Evolutionary conservation across 305 asterid species (phyloP), one percentile per base, ranked within the genome.

Genomic region (Solanum chacoense): DNA sequence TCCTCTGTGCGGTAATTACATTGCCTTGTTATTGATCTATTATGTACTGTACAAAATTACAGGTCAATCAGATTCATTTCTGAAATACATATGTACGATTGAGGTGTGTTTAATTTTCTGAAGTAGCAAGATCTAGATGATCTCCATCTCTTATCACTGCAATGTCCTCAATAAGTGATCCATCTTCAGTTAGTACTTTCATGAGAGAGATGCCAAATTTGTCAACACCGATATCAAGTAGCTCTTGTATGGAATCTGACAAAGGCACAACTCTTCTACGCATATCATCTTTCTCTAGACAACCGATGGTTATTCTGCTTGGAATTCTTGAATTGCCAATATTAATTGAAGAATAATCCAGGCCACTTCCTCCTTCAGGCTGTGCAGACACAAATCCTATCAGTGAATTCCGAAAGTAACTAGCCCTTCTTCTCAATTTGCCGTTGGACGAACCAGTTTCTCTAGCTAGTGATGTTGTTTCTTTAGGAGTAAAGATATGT

Each of bases 371-470:
- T 10, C 45, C 45, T 38, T 38, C 13, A 38, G 45, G 45, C 45
- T 38, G 5, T 10, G 45, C 13, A 11, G 45, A 38, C 13, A 13
- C 45, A 38, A 38, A 38, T 36, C 71, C 71, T n/a, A 63, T 22
- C 72, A n/a, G 26, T 63, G 72, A 63, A 63, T 63, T 4, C 14
- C 0, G 14, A 63, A 0, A 63, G 72, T 0, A 63, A 63, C 0
- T 63, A 63, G 29, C 13, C 7, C 72, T 63, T 0, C 29, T 63
- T 63, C 29, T 63, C 29, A 9, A 45, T 50, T 0, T 50, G n/a
- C 0, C 9, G 0, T 50, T 50, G 63, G 63, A 16, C 22, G 8
- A 50, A 6, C 0, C 63, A 50, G 0, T 50, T 0, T 50, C 22
- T 0, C 63, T 50, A 50, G 63, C 63, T 50, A 50, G 0, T 50